Conservation (phyloP, 2,329 filamentous ascomycete genomes). For the Colletotrichum lindemuthianum region DNA sequence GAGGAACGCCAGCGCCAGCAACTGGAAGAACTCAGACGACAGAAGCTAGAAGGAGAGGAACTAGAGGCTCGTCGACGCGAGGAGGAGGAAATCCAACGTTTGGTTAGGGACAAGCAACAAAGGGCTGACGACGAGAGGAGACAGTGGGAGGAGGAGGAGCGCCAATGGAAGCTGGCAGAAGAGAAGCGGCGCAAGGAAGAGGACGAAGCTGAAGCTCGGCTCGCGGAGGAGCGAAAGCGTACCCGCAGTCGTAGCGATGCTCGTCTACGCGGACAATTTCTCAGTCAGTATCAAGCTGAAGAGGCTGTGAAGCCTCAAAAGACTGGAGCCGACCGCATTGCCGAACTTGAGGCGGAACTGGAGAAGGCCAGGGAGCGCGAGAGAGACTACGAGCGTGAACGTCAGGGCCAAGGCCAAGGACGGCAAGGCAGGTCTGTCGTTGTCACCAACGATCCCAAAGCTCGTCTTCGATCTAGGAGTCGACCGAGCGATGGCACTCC, state of each 20-base stretch:
- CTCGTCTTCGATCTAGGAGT: slow-evolving; percentile 42
- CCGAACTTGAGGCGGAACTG: slow-evolving; percentile 77
- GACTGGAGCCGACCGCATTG: slow-evolving; percentile 43
- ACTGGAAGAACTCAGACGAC: slow-evolving; percentile 62
- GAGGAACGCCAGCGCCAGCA: slow-evolving; percentile 67
- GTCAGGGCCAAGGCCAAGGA: slow-evolving; percentile 64
- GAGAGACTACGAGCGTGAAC: slow-evolving; percentile 68
- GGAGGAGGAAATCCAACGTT: slow-evolving; percentile 70
- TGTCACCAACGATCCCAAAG: slow-evolving; percentile 42
- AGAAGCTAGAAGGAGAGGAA: slow-evolving; percentile 66
- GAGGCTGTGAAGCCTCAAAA: slow-evolving; percentile 53
- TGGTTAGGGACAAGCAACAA: slow-evolving; percentile 68
- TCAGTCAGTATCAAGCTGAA: slow-evolving; percentile 87
- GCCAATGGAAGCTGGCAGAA: slow-evolving; percentile 80
- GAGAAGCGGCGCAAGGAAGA: slow-evolving; percentile 78
- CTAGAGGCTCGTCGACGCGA: slow-evolving; percentile 70
- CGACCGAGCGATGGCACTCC: slow-evolving; percentile 46
- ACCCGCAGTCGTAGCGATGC: slow-evolving; percentile 69
- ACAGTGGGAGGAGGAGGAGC: slow-evolving; percentile 82
- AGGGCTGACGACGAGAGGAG: slow-evolving; percentile 74
- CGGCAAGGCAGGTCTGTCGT: slow-evolving; percentile 46
- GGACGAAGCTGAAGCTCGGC: slow-evolving; percentile 72
- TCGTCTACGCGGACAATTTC: slow-evolving; percentile 81
- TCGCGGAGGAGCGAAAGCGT: slow-evolving; percentile 73
- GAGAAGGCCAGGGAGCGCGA: slow-evolving; percentile 71